phyloP scores from a whole-genome alignment of 2,329 filamentous ascomycete genomes.

The Venturia nashicola region DNA sequence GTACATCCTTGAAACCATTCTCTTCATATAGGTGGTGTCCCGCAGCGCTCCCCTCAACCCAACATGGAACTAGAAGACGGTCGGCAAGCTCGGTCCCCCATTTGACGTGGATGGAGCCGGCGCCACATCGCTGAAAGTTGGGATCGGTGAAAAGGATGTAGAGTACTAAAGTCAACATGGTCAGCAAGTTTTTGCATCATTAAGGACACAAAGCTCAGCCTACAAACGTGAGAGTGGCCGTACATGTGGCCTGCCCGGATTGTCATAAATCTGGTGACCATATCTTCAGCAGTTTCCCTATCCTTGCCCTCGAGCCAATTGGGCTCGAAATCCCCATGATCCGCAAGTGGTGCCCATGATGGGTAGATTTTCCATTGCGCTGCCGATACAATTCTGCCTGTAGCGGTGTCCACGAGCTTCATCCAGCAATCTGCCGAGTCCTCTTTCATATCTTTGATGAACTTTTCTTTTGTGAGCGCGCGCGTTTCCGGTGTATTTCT shows the following conservation, averaged over 20 bases:
- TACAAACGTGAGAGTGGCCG: constrained; percentile 6
- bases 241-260: not conserved
- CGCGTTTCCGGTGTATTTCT: constrained; percentile 8
- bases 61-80: constrained; percentile 18
- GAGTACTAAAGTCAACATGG: constrained; percentile 16
- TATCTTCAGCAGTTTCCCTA: constrained; percentile 10
- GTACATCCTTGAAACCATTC: constrained; percentile 16
- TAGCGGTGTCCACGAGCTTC: constrained; percentile 17
- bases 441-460: constrained; percentile 11
- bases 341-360: constrained; percentile 11
- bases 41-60: constrained; percentile 17
- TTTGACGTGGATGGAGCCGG: constrained; percentile 24
- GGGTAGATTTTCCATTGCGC: constrained; percentile 21
- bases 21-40: constrained; percentile 17
- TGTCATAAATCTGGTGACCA: constrained; percentile 7
- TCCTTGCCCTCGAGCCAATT: constrained; percentile 5
- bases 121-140: constrained; percentile 23
- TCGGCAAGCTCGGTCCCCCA: constrained; percentile 26
- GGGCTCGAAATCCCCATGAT: constrained; percentile 11
- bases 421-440: constrained; percentile 19
- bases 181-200: not conserved
- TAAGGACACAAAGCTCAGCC: not conserved
- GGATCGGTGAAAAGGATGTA: constrained; percentile 24
- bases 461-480: constrained; percentile 9
- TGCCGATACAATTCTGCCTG: constrained; percentile 17